Conservation (phyloP, 345 rosid species). For the Gossypium turneri region DNA sequence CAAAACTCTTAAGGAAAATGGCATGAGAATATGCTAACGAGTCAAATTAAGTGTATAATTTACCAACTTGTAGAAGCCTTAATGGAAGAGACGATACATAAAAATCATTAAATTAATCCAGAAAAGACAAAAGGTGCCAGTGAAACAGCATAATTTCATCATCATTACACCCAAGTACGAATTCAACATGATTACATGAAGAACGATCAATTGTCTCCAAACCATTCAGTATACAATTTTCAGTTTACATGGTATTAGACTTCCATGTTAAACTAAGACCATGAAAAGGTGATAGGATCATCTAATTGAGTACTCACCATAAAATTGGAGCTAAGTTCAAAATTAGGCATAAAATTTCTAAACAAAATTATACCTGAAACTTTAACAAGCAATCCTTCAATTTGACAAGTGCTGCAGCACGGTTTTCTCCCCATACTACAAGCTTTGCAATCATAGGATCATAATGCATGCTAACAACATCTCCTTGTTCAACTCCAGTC, state of each 20-base stretch:
- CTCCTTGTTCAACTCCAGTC: conserved; percentile 94
- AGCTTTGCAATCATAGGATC: conserved; percentile 99
- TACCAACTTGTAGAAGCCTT: background rate
- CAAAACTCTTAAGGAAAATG: background rate
- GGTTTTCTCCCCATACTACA: conserved; percentile 86
- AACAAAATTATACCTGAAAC: conserved; percentile 59
- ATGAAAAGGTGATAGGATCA: background rate
- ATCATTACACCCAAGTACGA: background rate
- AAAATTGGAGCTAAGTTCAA: conserved; percentile 12
- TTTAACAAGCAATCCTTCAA: conserved; percentile 78
- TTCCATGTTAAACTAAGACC: background rate
- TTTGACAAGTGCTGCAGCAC: conserved; percentile 77
- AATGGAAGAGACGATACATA: background rate
- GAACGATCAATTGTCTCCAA: conserved; percentile 10
- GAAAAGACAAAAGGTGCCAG: background rate
- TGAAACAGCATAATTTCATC: background rate
- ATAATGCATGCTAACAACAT: conserved; percentile 92
- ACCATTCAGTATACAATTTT: background rate
- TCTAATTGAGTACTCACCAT: conserved; percentile 5
- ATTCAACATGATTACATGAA: background rate
- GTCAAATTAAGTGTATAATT: background rate
- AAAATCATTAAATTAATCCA: background rate
- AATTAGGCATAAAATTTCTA: conserved; percentile 1
- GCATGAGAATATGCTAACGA: conserved; percentile 2
- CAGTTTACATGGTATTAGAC: background rate